phyloP scores from a whole-genome alignment of 306 rosid genomes.

The Malus sieversii region DNA sequence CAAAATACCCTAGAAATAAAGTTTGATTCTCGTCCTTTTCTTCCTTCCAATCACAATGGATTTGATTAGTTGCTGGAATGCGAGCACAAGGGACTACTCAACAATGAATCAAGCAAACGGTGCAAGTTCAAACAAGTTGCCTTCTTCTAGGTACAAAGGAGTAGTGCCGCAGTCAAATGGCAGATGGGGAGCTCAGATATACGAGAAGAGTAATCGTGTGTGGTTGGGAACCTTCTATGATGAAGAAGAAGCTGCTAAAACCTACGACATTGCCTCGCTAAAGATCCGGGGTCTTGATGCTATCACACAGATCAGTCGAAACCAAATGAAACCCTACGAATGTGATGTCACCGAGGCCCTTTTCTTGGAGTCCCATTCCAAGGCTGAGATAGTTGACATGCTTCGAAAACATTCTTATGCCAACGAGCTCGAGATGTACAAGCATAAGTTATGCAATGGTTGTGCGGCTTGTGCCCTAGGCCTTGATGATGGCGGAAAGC shows the following conservation, averaged over 20 bases:
- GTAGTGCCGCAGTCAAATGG: constrained; percentile 45
- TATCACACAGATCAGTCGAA: constrained; percentile 13
- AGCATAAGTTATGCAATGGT: not conserved
- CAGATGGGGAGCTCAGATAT: constrained; percentile 45
- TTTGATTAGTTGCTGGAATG: no score
- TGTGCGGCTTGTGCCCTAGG: not conserved
- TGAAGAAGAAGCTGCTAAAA: constrained; percentile 32
- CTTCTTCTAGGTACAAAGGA: constrained; percentile 33
- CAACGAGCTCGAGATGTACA: constrained; percentile 28
- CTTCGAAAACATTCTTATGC: constrained; percentile 33
- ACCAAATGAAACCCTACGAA: not conserved
- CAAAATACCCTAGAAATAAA: no score
- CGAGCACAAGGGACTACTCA: no score
- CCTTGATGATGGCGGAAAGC: not conserved
- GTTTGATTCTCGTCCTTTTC: no score
- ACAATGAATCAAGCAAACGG: no score
- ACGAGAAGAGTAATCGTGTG: constrained; percentile 38
- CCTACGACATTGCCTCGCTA: constrained; percentile 33
- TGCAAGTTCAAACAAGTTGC: constrained; percentile 20
- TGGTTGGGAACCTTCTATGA: constrained; percentile 40
- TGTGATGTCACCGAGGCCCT: not conserved
- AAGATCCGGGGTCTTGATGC: constrained; percentile 29
- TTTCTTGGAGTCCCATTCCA: constrained; percentile 32
- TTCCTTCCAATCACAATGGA: no score
- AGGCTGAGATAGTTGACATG: constrained; percentile 42